phyloP scores from a whole-genome alignment of 495 filamentous ascomycete species.

The Aspergillus bertholletiae region DNA sequence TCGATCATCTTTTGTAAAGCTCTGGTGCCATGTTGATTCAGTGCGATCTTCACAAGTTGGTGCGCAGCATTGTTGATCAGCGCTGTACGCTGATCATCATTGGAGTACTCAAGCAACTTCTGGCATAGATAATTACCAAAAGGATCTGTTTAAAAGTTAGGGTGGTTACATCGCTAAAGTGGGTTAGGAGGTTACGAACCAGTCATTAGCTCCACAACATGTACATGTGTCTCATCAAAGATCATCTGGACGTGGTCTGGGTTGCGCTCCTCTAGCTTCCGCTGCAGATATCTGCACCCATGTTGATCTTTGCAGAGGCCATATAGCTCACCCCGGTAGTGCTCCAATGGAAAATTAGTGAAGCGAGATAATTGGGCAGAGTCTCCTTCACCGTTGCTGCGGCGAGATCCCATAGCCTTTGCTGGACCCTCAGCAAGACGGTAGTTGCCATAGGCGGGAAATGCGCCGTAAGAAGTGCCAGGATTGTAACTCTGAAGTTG shows the following conservation, averaged over 20 bases:
- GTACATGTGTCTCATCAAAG: constrained; percentile 83
- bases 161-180: neutral
- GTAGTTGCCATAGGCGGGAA: constrained; percentile 29
- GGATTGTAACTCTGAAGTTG: constrained; percentile 26
- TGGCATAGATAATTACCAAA: constrained; percentile 99
- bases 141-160: constrained; percentile 56
- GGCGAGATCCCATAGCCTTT: constrained; percentile 21
- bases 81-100: constrained; percentile 87
- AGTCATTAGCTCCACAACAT: constrained; percentile 96
- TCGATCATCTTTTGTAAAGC: constrained; percentile 99
- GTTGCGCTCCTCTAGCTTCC: constrained; percentile 89
- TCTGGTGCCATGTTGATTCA: constrained; percentile 95
- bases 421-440: constrained; percentile 28
- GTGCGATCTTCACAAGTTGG: constrained; percentile 82
- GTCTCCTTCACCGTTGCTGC: constrained; percentile 34
- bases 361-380: constrained; percentile 56
- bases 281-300: constrained; percentile 91
- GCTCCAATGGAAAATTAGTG: constrained; percentile 72
- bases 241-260: constrained; percentile 85
- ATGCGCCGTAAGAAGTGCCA: constrained; percentile 23
- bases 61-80: constrained; percentile 84
- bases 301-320: constrained; percentile 93
- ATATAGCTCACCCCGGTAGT: constrained; percentile 77
- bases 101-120: constrained; percentile 90
- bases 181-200: constrained; percentile 37